Conservation (phyloP, 352 stramenopile genomes). For the Pythium dissotocum region DNA sequence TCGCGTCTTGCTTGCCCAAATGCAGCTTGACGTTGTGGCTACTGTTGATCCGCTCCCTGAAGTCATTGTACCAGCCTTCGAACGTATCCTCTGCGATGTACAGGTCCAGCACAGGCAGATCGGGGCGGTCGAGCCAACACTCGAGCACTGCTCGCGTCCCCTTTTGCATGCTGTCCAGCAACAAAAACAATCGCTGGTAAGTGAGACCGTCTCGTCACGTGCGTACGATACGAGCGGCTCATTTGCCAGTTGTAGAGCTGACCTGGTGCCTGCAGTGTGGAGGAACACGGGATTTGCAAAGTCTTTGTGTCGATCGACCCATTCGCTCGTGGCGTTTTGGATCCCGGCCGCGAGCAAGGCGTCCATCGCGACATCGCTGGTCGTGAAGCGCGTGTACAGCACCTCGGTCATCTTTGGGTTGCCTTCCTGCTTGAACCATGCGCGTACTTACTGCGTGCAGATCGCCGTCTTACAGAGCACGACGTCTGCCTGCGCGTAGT, state of each 20-base stretch:
- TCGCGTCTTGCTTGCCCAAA: conserved; percentile 20
- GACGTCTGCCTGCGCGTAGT: conserved; percentile 46
- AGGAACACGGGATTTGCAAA: conserved; percentile 45
- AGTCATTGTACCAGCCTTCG: conserved; percentile 25
- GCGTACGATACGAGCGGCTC: too few relatives aligned
- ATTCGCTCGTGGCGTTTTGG: too few relatives aligned
- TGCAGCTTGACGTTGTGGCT: conserved; percentile 35
- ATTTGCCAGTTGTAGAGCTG: conserved; percentile 13
- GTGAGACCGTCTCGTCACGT: too few relatives aligned
- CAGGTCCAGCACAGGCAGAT: conserved; percentile 47
- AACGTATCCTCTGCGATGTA: conserved; percentile 44
- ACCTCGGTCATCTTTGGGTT: too few relatives aligned
- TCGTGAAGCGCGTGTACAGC: too few relatives aligned
- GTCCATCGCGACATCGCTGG: too few relatives aligned
- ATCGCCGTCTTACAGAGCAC: conserved; percentile 58
- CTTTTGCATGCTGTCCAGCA: too few relatives aligned
- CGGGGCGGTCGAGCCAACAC: conserved; percentile 46
- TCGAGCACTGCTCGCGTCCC: conserved; percentile 19
- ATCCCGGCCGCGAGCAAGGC: too few relatives aligned
- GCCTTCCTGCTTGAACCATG: too few relatives aligned
- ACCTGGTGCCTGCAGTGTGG: conserved; percentile 40
- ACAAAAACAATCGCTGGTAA: too few relatives aligned
- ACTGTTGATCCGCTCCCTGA: conserved; percentile 1
- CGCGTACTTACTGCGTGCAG: conserved; percentile 29
- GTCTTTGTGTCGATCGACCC: conserved; percentile 23